Base-by-base conservation (phyloP, 352 stramenopile species). In the Phytophthora fragariaefolia region DNA sequence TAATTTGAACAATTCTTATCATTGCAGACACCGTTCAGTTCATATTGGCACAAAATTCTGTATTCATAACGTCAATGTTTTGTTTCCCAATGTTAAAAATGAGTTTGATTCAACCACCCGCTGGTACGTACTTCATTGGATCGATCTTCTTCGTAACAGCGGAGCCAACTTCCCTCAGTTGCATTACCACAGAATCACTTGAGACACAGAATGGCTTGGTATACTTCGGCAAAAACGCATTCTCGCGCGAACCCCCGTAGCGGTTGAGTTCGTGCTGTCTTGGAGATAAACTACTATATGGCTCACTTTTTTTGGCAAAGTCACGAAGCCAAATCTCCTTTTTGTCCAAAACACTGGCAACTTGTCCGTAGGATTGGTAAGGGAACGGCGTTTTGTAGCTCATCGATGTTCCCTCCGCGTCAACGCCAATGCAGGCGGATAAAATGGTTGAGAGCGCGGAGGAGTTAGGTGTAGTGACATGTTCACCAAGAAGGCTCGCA, bases 21-120 rank as follows among this genome's bases (percentile, higher is more conserved):
- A 28, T 92, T 92, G 69, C 86, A 94, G 27, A 88, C 77, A 6
- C 86, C 86, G 42, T 85, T 89, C 32, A 92, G 63, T 26, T 94
- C 86, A 56, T 82, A 94, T 24, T 86, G 76, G 59, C 86, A 94
- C 32, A 92, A 45, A 23, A 88, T 73, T 62, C 86, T 94, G 52
- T 10, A 55, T 22, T 24, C 47, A 40, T 23, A 20, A 53, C 18
- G 38, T 17, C 8, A 40, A 24, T 18, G 42, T 74, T 63, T 63
- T 12, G 70, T 47, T 47, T 5, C 6, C 6, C n/a, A 42, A 7
- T 30, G 9, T 23, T n/a, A 47, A n/a, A 23, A 38, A 46, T 2
- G 6, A 53, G 55, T 12, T 28, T n/a, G n/a, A 58, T 38, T 6
- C n/a, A 66, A 13, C n/a, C n/a, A n/a, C 38, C 20, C 10, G 32